phyloP scores from a whole-genome alignment of 768 basidiomycete species.

The Clathrus columnatus region DNA sequence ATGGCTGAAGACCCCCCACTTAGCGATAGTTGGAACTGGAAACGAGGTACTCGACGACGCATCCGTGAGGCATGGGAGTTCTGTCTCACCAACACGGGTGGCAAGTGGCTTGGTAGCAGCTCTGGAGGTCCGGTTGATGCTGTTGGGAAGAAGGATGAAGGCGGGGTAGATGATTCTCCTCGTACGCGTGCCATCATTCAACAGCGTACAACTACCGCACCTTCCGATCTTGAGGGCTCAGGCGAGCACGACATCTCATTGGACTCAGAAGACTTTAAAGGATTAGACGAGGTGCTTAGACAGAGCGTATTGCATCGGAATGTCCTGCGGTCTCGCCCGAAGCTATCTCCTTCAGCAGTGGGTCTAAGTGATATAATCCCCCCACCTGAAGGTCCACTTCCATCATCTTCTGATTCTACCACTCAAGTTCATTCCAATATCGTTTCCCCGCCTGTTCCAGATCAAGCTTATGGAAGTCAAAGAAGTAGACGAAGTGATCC shows the following conservation, averaged over 20 bases:
- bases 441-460: too few relatives aligned
- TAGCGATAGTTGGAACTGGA: constrained; percentile 56
- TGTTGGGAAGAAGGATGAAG: not conserved
- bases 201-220: too few relatives aligned
- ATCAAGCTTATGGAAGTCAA: not conserved
- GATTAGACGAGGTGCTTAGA: constrained; percentile 2
- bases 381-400: not conserved
- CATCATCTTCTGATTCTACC: too few relatives aligned
- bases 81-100: constrained; percentile 39
- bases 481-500: constrained; percentile 7
- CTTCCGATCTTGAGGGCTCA: too few relatives aligned
- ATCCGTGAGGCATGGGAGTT: constrained; percentile 78
- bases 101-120: not conserved
- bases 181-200: too few relatives aligned
- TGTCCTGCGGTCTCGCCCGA: not conserved
- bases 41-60: constrained; percentile 56
- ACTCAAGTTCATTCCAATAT: too few relatives aligned
- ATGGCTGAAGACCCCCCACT: not conserved
- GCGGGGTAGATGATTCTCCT: not conserved
- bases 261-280: not conserved
- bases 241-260: not conserved
- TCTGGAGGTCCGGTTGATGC: not conserved
- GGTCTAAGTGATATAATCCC: constrained; percentile 5
- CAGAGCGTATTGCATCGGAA: not conserved
- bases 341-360: not conserved